Base-by-base conservation (phyloP, 495 filamentous ascomycete genomes). In the Chaetomium cochliodes region DNA sequence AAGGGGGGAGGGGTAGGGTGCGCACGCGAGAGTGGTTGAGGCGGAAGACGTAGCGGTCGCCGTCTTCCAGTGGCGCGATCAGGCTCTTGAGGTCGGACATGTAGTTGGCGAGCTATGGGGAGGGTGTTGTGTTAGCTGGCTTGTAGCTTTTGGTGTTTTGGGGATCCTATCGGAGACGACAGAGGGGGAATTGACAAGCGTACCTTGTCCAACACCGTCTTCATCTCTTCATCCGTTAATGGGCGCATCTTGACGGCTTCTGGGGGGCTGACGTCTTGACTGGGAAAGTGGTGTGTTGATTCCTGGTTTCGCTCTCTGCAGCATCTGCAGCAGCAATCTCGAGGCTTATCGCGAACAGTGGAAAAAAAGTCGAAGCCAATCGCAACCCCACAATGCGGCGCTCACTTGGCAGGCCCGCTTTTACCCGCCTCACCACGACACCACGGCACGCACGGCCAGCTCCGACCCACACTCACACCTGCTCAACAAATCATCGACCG, bases 41-140 rank as follows among this genome's bases (percentile, higher is more conserved):
- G 37, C 94, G 87, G 80, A 98, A 97, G 49, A 96, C 91, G 79
- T 90, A 87, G 68, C 90, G 87, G 71, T 90, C 87, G 60, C 84
- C 77, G 70, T 87, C 80, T 72, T 88, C 84, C 60, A 89, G 81
- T 3, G 87, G 86, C 49, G 89, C 85, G 73, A 97, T 91, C 51
- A 98, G 84, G 70, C 88, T 81, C 66, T 87, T 91, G 57, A 98
- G 82, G 67, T 75, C 73, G 59, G 71, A 69, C 55, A 62, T 64
- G 70, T 75, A 75, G 66, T 72, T 75, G 30, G 73, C 73, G 20
- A 75, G 68, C 71, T 70, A 42, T 0, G 33, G 49, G 50, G 12
- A 28, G 42, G 55, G 11, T 42, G 55, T 64, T 53, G 46, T n/a
- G 54, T n/a, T 28, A n/a, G 33, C 6, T 30, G 26, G 23, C 23